phyloP scores from a whole-genome alignment of 2,329 filamentous ascomycete genomes.

The Orbilia brochopaga region DNA sequence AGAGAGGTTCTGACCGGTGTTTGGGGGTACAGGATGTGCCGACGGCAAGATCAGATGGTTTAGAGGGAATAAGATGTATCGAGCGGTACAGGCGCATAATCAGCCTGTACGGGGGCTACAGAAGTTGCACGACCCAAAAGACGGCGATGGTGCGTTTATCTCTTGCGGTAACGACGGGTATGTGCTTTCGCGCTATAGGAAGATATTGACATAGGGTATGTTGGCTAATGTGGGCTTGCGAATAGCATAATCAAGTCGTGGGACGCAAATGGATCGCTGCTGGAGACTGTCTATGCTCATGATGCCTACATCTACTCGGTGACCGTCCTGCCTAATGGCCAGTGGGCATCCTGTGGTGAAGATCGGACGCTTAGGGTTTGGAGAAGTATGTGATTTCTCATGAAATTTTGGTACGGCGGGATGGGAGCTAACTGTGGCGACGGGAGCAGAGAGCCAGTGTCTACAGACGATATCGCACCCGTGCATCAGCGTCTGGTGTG shows the following conservation, averaged over 20 bases:
- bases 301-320: constrained; percentile 95
- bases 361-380: constrained; percentile 93
- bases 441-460: constrained; percentile 64
- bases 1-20: not conserved
- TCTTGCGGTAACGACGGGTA: constrained; percentile 88
- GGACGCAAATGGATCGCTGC: constrained; percentile 76
- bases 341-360: constrained; percentile 88
- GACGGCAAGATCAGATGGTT: constrained; percentile 90
- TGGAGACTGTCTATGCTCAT: constrained; percentile 82
- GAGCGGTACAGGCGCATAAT: constrained; percentile 71
- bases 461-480: constrained; percentile 96
- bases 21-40: constrained; percentile 60
- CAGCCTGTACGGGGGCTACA: constrained; percentile 90
- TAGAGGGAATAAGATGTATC: constrained; percentile 69
- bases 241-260: constrained; percentile 76
- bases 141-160: constrained; percentile 74
- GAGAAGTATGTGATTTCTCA: constrained; percentile 65
- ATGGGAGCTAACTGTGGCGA: constrained; percentile 9
- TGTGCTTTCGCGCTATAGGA: constrained; percentile 11
- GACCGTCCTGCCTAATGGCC: constrained; percentile 76
- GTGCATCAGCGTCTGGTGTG: constrained; percentile 93
- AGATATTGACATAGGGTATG: not conserved
- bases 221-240: not conserved
- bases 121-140: constrained; percentile 67
- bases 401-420: not conserved